phyloP scores from a whole-genome alignment of 306 rosid genomes.

The Vicia faba region DNA sequence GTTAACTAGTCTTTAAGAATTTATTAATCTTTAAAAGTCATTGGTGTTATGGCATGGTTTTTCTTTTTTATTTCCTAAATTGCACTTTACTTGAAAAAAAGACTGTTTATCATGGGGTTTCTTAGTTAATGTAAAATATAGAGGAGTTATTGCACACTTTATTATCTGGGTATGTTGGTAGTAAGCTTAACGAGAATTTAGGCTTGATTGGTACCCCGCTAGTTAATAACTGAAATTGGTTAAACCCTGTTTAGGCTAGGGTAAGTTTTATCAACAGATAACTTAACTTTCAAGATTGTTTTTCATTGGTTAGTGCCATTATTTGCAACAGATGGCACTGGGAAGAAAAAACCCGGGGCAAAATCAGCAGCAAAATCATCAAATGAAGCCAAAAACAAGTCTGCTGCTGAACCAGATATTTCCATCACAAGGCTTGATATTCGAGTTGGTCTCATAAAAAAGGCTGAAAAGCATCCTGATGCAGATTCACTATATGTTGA shows the following conservation, averaged over 20 bases:
- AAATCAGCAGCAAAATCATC: slow-evolving; percentile 47
- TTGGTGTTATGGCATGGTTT: slow-evolving; percentile 4
- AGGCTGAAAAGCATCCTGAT: slow-evolving; percentile 87
- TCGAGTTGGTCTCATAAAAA: slow-evolving; percentile 81
- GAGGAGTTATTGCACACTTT: neutral
- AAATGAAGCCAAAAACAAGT: slow-evolving; percentile 51
- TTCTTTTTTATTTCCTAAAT: slow-evolving; percentile 15
- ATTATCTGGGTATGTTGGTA: slow-evolving; percentile 7
- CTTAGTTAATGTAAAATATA: slow-evolving; percentile 14
- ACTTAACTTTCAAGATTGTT: slow-evolving; percentile 28
- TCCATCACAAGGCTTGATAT: slow-evolving; percentile 85
- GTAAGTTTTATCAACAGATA: slow-evolving; percentile 3
- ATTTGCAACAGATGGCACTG: slow-evolving; percentile 55
- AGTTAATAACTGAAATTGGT: slow-evolving; percentile 5
- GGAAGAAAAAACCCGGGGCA: slow-evolving; percentile 58
- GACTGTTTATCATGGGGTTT: neutral
- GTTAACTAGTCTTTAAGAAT: neutral
- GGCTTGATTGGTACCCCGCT: slow-evolving; percentile 1
- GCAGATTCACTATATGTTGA: slow-evolving; percentile 94
- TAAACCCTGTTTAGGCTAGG: neutral
- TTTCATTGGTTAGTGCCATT: slow-evolving; percentile 19
- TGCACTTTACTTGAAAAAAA: neutral
- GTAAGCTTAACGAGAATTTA: neutral
- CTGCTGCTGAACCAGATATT: slow-evolving; percentile 59
- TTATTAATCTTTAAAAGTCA: neutral